A percentile compares a stretch with the other conserved stretches of the same genome.
phyloP scores from a whole-genome alignment of 208 protist genomes.

The Trypanosoma scelopori region DNA sequence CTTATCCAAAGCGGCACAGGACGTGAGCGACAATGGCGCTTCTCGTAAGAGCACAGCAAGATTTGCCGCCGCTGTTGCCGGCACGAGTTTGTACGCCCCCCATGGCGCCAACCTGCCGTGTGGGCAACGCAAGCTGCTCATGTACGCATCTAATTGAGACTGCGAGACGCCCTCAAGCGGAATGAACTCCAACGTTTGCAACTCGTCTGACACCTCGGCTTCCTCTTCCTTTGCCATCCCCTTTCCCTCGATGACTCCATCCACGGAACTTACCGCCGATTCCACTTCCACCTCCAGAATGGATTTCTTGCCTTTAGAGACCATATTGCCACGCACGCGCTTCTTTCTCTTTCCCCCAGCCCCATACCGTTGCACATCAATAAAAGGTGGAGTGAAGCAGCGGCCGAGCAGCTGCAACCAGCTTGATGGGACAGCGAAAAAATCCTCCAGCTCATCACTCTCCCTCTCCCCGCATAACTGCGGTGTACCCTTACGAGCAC shows the following conservation, averaged over 20 bases:
- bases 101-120: constrained; percentile 42
- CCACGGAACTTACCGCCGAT: neutral
- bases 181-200: constrained; percentile 2
- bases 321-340: constrained; percentile 9
- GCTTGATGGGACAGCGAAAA: constrained; percentile 55
- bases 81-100: constrained; percentile 55
- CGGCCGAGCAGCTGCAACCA: constrained; percentile 70
- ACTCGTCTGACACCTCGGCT: neutral
- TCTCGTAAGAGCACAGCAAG: constrained; percentile 7
- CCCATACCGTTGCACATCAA: constrained; percentile 36
- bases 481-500: neutral
- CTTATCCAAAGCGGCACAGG: neutral
- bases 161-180: constrained; percentile 2
- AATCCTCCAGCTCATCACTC: constrained; percentile 4
- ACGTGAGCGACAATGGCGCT: neutral
- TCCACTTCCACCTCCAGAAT: neutral
- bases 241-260: neutral
- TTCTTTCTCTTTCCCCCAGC: constrained; percentile 34
- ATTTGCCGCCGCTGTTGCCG: constrained; percentile 1
- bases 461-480: neutral
- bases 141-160: neutral
- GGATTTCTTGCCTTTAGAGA: neutral
- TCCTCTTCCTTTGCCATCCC: neutral
- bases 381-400: constrained; percentile 51
- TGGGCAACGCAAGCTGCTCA: constrained; percentile 26